These are phyloP conservation scores for Aspergillus asperescens DNA, from an alignment of 495 filamentous ascomycete species.

Conservation along the genomic window DNA sequence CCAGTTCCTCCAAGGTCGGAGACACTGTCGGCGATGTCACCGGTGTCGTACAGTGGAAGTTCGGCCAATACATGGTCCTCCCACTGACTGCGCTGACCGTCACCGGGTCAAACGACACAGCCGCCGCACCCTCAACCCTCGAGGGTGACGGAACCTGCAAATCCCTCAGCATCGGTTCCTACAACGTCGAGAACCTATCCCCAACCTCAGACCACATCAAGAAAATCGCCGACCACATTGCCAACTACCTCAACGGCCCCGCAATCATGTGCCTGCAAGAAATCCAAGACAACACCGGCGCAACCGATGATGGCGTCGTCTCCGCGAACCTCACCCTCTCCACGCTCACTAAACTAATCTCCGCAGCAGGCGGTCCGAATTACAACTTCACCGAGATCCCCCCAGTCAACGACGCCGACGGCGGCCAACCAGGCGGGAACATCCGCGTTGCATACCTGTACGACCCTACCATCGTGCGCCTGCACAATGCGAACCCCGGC, in stretches of 20 bases:
- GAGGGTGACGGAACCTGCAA: constrained; percentile 40
- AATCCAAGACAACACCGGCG: constrained; percentile 54
- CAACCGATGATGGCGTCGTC: constrained; percentile 41
- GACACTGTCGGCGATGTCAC: constrained; percentile 53
- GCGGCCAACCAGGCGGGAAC: constrained; percentile 58
- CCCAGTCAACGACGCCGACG: constrained; percentile 46
- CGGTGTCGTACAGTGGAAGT: constrained; percentile 51
- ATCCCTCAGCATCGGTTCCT: constrained; percentile 49
- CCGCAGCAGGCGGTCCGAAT: constrained; percentile 9
- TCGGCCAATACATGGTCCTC: constrained; percentile 56
- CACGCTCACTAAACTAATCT: constrained; percentile 9
- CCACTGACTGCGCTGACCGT: constrained; percentile 48
- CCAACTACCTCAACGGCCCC: constrained; percentile 47
- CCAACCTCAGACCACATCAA: constrained; percentile 41
- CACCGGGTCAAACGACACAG: constrained; percentile 24
- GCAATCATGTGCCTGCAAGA: constrained; percentile 56
- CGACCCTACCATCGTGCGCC: constrained; percentile 43
- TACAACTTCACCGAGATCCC: constrained; percentile 42
- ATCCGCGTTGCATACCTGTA: constrained; percentile 61
- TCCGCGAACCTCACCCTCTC: constrained; percentile 39
- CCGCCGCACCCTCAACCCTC: constrained; percentile 39
- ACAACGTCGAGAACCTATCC: constrained; percentile 58
- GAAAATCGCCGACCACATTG: constrained; percentile 50
- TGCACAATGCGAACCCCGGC: constrained; percentile 46
- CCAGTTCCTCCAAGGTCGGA: constrained; percentile 47